phyloP scores from a whole-genome alignment of 345 rosid species.

The Gossypium longicalyx region DNA sequence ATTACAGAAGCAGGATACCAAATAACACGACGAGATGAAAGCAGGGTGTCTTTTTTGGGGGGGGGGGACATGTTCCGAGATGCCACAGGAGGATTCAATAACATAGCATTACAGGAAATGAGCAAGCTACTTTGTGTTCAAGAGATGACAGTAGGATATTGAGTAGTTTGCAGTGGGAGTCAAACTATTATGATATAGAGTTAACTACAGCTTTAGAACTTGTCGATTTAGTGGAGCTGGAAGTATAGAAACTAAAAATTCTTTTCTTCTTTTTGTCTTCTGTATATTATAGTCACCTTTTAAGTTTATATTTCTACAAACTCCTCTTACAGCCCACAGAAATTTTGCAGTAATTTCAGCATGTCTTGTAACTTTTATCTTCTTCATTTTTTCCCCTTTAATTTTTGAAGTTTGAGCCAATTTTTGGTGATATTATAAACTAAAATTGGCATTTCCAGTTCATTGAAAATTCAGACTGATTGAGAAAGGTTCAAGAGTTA shows the following conservation, averaged over 20 bases:
- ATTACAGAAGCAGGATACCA: slow-evolving; percentile 5
- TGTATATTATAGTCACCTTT: not conserved
- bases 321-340: not conserved
- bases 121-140: not conserved
- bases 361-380: not conserved
- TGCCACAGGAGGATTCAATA: not conserved
- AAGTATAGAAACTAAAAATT: slow-evolving; percentile 6
- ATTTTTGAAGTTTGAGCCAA: not conserved
- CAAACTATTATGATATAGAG: not conserved
- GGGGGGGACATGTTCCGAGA: not conserved
- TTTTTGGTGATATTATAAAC: not conserved
- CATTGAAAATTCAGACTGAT: not conserved
- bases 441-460: not conserved
- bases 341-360: slow-evolving; percentile 3
- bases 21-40: not conserved
- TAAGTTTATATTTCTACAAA: not conserved
- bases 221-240: not conserved
- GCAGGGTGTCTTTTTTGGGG: not conserved
- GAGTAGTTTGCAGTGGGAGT: slow-evolving; percentile 3
- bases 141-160: not conserved
- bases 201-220: not conserved
- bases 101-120: slow-evolving; percentile 17
- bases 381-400: not conserved
- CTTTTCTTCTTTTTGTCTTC: not conserved
- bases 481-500: not conserved